A percentile compares a stretch with the other conserved stretches of the same genome.
Evolutionary conservation across 169 alveolate species (phyloP).

Genomic region (Cryptosporidium parvum): DNA sequence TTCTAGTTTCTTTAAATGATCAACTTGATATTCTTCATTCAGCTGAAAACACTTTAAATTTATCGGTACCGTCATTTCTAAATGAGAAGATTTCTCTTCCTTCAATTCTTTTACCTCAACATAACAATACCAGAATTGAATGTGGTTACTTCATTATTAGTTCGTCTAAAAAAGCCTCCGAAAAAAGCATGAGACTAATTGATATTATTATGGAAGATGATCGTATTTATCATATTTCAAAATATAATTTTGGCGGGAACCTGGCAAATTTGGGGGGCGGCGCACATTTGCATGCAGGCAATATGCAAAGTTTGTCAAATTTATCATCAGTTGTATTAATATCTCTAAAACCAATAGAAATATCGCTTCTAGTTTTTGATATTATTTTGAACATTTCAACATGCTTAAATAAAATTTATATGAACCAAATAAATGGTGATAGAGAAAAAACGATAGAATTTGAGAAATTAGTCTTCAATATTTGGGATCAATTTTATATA

Average conservation of each 20-base stretch:
- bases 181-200: slow-evolving; percentile 22
- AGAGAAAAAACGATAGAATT: background rate
- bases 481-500: slow-evolving; percentile 42
- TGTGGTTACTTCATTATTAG: slow-evolving; percentile 56
- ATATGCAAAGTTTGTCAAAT: slow-evolving; percentile 15
- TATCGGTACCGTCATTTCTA: slow-evolving; percentile 55
- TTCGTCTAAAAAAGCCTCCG: slow-evolving; percentile 16
- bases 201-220: slow-evolving; percentile 72
- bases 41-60: slow-evolving; percentile 36
- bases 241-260: slow-evolving; percentile 16
- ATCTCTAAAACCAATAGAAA: slow-evolving; percentile 49
- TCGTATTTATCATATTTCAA: slow-evolving; percentile 59
- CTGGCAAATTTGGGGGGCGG: background rate
- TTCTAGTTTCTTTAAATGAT: slow-evolving; percentile 6
- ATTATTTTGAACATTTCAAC: slow-evolving; percentile 24
- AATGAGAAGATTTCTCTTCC: slow-evolving; percentile 57
- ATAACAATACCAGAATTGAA: slow-evolving; percentile 31
- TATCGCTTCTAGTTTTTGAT: slow-evolving; percentile 40
- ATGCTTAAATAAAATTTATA: slow-evolving; percentile 21
- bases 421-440: background rate
- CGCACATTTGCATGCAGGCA: slow-evolving; percentile 4
- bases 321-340: slow-evolving; percentile 43
- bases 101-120: slow-evolving; percentile 46
- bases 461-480: slow-evolving; percentile 7
- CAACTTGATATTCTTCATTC: slow-evolving; percentile 51